Evolutionary conservation across 257 asterid genomes (phyloP), one percentile per base, ranked within the genome.

Genomic region (Gynochthodes officinalis): DNA sequence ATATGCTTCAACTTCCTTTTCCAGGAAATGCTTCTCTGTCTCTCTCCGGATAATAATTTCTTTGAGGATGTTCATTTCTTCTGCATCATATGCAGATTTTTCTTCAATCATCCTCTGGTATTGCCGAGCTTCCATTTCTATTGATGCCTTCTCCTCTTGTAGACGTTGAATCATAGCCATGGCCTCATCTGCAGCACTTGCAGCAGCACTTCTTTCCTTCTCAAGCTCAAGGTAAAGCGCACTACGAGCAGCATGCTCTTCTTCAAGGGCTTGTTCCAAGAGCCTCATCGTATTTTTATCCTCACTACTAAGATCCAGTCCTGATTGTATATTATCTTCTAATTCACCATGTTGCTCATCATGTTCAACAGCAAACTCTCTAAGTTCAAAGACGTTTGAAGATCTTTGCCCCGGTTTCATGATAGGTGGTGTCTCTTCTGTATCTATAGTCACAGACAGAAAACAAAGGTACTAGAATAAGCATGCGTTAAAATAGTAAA

Each of bases 141-240:
- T 79, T 66, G 83, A 81, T 10, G 96, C 95, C 82, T 94, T 94
- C 77, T 94, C 99, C 63, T 82, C 95, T 77, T 91, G 97, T n/a
- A 94, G 89, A 39, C 99, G 96, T 28, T 83, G 85, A 78, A 94
- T 94, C 99, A 94, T 94, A 61, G 97, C 96, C 97, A 94, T 88
- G 52, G 97, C 96, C 89, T 91, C 99, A 50, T 94, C 99, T 21
- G 99, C 99, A 74, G 99, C 97, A 75, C 77, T 67, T 43, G 97
- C 96, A 32, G 99, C 95, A 33, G 99, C 93, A 83, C 82, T 86
- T 84, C 97, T 88, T 84, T 94, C 99, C 89, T 87, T 87, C 76
- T 94, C 97, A 58, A 94, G 99, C 81, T 94, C 99, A 23, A 74
- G 63, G 58, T 54, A 70, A 62, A 82, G 82, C 19, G 81, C 80